These are phyloP conservation scores for Didymella glomerata DNA, from an alignment of 2,329 filamentous ascomycete species.

Conservation along the genomic window DNA sequence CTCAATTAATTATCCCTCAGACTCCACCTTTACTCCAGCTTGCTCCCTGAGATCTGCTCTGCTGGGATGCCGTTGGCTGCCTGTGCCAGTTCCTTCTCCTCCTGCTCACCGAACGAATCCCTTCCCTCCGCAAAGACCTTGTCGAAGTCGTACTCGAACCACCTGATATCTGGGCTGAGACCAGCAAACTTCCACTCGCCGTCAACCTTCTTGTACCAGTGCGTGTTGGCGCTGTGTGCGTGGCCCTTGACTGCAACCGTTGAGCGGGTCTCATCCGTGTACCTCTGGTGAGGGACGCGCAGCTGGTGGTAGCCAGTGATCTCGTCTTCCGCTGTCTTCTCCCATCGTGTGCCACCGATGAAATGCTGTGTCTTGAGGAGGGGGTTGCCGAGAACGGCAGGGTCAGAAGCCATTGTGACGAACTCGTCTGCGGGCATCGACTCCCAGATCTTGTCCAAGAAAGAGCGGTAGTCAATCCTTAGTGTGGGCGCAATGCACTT, in stretches of 20 bases:
- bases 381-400: constrained; percentile 62
- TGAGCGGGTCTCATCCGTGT: constrained; percentile 58
- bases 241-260: constrained; percentile 64
- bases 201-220: constrained; percentile 66
- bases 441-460: constrained; percentile 65
- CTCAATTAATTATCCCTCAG: constrained; percentile 4
- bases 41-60: constrained; percentile 22
- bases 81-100: constrained; percentile 29
- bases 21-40: constrained; percentile 9
- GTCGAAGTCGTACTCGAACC: constrained; percentile 65
- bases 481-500: constrained; percentile 70
- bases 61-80: constrained; percentile 51
- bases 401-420: constrained; percentile 61
- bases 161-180: constrained; percentile 62
- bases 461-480: constrained; percentile 72
- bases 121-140: constrained; percentile 61
- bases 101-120: constrained; percentile 55
- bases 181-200: constrained; percentile 68
- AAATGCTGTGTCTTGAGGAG: constrained; percentile 66
- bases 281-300: constrained; percentile 66
- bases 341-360: constrained; percentile 63
- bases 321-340: constrained; percentile 58
- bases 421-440: constrained; percentile 64
- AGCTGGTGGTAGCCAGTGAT: constrained; percentile 65
- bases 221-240: constrained; percentile 62